Percentiles rank a stretch among this genome's conserved stretches.
phyloP scores from a whole-genome alignment of 768 basidiomycete genomes.

The Phylloporus sp. region DNA sequence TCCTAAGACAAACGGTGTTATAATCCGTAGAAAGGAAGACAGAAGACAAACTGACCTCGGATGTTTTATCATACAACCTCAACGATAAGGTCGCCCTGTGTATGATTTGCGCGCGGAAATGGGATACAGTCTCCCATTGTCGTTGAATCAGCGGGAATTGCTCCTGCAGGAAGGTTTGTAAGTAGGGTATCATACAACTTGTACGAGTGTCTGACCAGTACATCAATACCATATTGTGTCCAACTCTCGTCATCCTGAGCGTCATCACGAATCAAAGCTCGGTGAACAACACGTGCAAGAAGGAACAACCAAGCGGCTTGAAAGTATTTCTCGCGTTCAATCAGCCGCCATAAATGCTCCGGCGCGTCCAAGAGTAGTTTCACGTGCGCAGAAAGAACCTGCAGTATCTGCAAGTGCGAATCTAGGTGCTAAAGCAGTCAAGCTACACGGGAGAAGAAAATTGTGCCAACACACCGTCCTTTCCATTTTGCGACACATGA shows the following conservation, averaged over 20 bases:
- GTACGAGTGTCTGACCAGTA: constrained; percentile 43
- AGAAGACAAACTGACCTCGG: constrained; percentile 41
- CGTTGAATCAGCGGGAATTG: constrained; percentile 87
- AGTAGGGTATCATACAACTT: background rate
- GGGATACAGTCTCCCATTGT: constrained; percentile 89
- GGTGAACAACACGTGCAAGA: constrained; percentile 80
- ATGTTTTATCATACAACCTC: constrained; percentile 51
- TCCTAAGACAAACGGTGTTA: constrained; percentile 41
- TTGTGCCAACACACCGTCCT: constrained; percentile 39
- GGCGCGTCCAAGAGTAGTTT: constrained; percentile 91
- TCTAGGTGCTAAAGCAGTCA: constrained; percentile 38
- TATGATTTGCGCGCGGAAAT: constrained; percentile 84
- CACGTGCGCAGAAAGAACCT: constrained; percentile 80
- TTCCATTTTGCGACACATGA: constrained; percentile 32
- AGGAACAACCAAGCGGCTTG: constrained; percentile 87
- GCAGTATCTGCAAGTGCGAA: constrained; percentile 61
- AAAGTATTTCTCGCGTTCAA: constrained; percentile 76
- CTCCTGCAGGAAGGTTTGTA: constrained; percentile 41
- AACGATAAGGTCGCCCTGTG: constrained; percentile 85
- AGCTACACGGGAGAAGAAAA: background rate
- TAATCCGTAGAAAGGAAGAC: background rate
- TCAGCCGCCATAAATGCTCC: constrained; percentile 85
- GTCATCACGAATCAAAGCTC: constrained; percentile 61
- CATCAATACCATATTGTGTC: constrained; percentile 57
- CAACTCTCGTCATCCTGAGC: constrained; percentile 62